Evolutionary conservation across 2,329 filamentous ascomycete genomes (phyloP), one percentile per base, ranked within the genome.

Genomic region (Fusarium lateritium): DNA sequence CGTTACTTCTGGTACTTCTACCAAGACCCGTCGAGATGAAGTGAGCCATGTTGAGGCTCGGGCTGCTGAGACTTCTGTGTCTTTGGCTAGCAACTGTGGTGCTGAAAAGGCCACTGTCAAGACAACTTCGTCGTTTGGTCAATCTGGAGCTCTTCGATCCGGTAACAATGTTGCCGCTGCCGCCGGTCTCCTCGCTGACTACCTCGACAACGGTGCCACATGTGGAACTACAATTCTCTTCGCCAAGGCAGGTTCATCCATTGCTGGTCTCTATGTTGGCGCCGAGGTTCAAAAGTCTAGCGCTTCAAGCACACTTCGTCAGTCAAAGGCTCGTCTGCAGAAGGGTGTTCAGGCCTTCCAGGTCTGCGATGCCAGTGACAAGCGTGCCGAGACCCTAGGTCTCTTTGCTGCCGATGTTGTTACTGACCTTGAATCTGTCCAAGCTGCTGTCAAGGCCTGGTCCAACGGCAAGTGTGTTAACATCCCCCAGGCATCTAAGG

Each of bases 221-320:
- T 74, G 72, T 4, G 72, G 72, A 6, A 56, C 59, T 6, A 73
- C 72, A 5, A 69, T 74, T 13, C 22, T 74, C 7, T 72, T 74
- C n/a, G 69, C 72, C 50, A 74, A 75, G 56, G 64, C 70, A 11
- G 72, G 72, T 1, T 54, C 64, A 14, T 60, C 67, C 1, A 50
- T 74, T 11, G 70, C 72, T 26, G 72, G 72, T 28, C 34, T 75
- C 1, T 74, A 75, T 9, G 61, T 69, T 2, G 72, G 72, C 15
- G 64, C 69, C 2, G 72, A 75, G 5, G 67, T 72, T 2, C 72
- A 74, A 5, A 74, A 74, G 62, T 21, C n/a, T 2, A 66, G 72
- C 6, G 70, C 69, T 33, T 65, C 70, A 1, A 43, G 19, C 36
- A 39, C 62, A 1, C 52, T 74, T 17, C 68, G 59, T 36, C 54